Evolutionary conservation across 2,329 filamentous ascomycete species (phyloP).

Genomic region (Aciculosporium take): DNA sequence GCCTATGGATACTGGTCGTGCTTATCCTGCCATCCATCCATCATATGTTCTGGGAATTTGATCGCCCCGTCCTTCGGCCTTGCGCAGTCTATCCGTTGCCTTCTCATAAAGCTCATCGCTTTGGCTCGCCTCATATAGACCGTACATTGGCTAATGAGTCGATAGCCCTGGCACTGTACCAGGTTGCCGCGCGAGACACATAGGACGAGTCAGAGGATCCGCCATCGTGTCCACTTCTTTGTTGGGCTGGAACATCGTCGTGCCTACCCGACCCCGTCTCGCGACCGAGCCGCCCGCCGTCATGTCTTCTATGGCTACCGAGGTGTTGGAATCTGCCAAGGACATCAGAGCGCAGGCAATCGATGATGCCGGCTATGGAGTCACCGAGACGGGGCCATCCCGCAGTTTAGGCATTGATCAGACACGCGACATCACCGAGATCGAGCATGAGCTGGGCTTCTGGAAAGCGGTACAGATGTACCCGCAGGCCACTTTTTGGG

Average conservation of each 20-base stretch:
- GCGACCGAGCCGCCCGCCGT: background rate
- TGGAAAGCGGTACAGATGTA: conserved; percentile 25
- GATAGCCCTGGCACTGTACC: too few species aligned
- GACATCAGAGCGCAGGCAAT: background rate
- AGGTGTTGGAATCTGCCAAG: background rate
- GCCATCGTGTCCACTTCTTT: background rate
- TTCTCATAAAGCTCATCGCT: too few species aligned
- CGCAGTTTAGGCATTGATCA: conserved; percentile 9
- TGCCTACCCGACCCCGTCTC: too few species aligned
- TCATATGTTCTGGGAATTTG: too few species aligned
- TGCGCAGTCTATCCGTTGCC: too few species aligned
- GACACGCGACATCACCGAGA: conserved; percentile 12
- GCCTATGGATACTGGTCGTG: too few species aligned
- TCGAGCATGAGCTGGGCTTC: conserved; percentile 14
- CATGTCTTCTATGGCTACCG: conserved; percentile 1
- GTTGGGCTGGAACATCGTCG: too few species aligned
- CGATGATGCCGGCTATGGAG: background rate
- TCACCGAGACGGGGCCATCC: background rate
- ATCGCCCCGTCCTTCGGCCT: too few species aligned
- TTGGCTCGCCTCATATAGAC: too few species aligned
- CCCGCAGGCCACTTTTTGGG: conserved; percentile 16
- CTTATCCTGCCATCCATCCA: too few species aligned
- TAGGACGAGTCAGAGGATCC: background rate
- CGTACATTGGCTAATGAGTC: too few species aligned
- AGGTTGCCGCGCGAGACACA: too few species aligned